Evolutionary conservation across 768 basidiomycete species (phyloP).

Genomic region (Lyophyllum shimeji): DNA sequence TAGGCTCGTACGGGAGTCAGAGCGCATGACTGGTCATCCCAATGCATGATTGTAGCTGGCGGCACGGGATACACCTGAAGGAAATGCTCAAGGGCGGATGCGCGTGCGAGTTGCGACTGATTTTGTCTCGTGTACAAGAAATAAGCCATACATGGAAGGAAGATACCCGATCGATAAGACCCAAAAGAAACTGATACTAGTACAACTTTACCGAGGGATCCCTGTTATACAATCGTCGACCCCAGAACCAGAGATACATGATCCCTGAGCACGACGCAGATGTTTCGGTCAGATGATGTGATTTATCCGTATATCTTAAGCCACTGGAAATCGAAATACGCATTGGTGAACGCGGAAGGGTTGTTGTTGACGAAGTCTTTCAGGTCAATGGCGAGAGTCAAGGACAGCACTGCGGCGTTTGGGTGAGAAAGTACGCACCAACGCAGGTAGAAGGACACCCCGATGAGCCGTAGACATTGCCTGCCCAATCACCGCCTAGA

Average conservation of each 20-base stretch:
- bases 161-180: not conserved
- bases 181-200: not conserved
- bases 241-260: not conserved
- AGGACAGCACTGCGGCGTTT: not conserved
- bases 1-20: too few species aligned
- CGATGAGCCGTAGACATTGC: slow-evolving; percentile 40
- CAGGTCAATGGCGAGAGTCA: not conserved
- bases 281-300: not conserved
- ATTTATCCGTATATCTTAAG: slow-evolving; percentile 40
- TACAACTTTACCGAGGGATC: not conserved
- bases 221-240: not conserved
- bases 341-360: slow-evolving; percentile 62
- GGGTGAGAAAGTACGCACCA: slow-evolving; percentile 33
- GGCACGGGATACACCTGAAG: too few species aligned
- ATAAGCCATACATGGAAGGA: not conserved
- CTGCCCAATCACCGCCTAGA: slow-evolving; percentile 61
- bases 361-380: slow-evolving; percentile 66
- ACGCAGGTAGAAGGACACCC: slow-evolving; percentile 56
- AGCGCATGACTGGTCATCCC: too few species aligned
- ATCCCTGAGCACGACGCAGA: not conserved
- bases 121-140: not conserved
- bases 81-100: too few species aligned
- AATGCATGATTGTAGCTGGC: too few species aligned
- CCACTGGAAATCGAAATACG: slow-evolving; percentile 71
- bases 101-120: too few species aligned